These are phyloP conservation scores for Bidens hawaiensis DNA, from an alignment of 140 eudicot species.

Conservation along the genomic window DNA sequence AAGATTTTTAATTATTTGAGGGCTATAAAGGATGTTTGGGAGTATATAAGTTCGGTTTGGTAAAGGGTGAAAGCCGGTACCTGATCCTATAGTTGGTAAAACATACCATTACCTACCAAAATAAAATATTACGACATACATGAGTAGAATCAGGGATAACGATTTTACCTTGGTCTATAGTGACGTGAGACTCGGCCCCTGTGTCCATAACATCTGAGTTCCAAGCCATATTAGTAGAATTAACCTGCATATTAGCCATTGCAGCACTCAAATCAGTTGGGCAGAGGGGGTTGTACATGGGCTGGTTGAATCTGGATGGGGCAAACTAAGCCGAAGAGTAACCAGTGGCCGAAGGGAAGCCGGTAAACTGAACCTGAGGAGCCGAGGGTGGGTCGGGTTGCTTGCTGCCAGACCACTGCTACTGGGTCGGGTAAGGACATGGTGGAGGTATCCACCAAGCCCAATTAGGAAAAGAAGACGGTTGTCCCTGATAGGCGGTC, in stretches of 20 bases:
- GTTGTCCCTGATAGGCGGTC: not conserved
- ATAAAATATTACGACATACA: not conserved
- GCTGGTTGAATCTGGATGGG: not conserved
- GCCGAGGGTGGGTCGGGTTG: not conserved
- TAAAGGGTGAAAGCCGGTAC: not conserved
- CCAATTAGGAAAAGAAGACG: not conserved
- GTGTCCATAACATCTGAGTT: not conserved
- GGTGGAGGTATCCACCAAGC: not conserved
- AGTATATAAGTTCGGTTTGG: not conserved
- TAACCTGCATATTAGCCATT: not conserved
- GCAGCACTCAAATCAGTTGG: not conserved
- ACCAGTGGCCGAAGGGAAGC: not conserved
- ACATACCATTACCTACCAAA: too few relatives aligned
- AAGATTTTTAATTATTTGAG: too few relatives aligned
- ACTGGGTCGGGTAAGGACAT: not conserved
- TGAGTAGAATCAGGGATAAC: not conserved
- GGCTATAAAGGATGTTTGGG: too few relatives aligned
- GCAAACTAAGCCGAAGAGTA: not conserved
- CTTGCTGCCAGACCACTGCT: not conserved
- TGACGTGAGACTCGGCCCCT: not conserved
- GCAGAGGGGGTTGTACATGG: not conserved
- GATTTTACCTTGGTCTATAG: not conserved
- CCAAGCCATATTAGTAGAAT: not conserved
- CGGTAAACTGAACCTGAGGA: not conserved
- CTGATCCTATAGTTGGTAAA: not conserved